phyloP scores from a whole-genome alignment of 2,329 filamentous ascomycete species.

The Penicillium sclerotiorum region DNA sequence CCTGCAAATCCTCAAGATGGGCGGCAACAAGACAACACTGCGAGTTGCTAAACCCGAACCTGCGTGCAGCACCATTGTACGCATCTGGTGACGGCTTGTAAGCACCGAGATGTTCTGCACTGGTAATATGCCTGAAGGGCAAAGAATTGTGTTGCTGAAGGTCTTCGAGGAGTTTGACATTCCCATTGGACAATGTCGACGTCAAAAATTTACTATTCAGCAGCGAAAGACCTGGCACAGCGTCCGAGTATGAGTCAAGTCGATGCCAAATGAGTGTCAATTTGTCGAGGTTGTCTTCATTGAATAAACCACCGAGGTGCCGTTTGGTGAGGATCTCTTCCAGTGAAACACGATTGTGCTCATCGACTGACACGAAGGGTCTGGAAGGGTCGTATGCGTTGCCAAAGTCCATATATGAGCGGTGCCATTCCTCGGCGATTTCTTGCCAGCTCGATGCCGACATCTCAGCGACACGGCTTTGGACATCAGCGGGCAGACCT shows the following conservation, averaged over 20 bases:
- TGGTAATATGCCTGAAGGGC: slow-evolving; percentile 64
- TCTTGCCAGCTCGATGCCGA: slow-evolving; percentile 15
- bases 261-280: slow-evolving; percentile 69
- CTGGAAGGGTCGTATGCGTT: slow-evolving; percentile 14
- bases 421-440: slow-evolving; percentile 18
- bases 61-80: slow-evolving; percentile 66
- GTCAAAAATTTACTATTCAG: slow-evolving; percentile 61
- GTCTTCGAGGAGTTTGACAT: slow-evolving; percentile 64
- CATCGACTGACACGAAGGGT: slow-evolving; percentile 21
- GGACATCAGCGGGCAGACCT: neutral
- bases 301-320: slow-evolving; percentile 12
- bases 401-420: slow-evolving; percentile 20
- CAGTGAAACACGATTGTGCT: slow-evolving; percentile 17
- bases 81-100: slow-evolving; percentile 71
- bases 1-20: slow-evolving; percentile 68
- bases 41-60: slow-evolving; percentile 56
- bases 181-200: slow-evolving; percentile 73
- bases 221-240: slow-evolving; percentile 54
- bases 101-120: slow-evolving; percentile 67
- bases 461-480: slow-evolving; percentile 6
- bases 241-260: slow-evolving; percentile 64
- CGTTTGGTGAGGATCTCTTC: slow-evolving; percentile 3
- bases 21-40: slow-evolving; percentile 76
- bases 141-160: slow-evolving; percentile 60
- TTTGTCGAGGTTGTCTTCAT: slow-evolving; percentile 23